A percentile compares a stretch with the other conserved stretches of the same genome.
These are phyloP conservation scores for Penicillium frequentans DNA, from an alignment of 2,329 filamentous ascomycete species.

Conservation along the genomic window DNA sequence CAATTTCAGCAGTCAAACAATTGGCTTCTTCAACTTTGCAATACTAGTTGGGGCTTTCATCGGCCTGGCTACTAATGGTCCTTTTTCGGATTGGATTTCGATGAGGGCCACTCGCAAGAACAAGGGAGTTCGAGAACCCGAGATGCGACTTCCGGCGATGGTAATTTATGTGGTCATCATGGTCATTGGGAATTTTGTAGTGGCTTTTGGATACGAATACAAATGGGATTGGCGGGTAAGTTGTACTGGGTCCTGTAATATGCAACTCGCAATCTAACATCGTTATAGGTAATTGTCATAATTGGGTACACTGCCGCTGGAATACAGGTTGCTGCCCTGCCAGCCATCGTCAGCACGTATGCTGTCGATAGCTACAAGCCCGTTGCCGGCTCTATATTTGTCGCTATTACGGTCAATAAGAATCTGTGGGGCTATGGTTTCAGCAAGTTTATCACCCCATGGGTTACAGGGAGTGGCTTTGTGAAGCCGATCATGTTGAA, in stretches of 20 bases:
- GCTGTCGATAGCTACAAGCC: conserved; percentile 66
- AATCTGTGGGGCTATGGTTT: conserved; percentile 65
- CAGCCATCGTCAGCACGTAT: conserved; percentile 59
- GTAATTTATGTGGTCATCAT: conserved; percentile 59
- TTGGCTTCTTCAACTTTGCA: conserved; percentile 60
- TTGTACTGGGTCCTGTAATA: background rate
- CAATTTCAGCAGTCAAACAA: conserved; percentile 50
- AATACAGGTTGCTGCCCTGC: conserved; percentile 61
- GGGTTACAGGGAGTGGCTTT: conserved; percentile 52
- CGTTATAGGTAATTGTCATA: conserved; percentile 49
- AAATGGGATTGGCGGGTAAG: conserved; percentile 55
- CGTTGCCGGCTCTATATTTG: conserved; percentile 60
- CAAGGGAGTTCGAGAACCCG: conserved; percentile 56
- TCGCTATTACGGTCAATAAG: conserved; percentile 64
- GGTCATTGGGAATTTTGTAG: conserved; percentile 59
- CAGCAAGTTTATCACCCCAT: conserved; percentile 55
- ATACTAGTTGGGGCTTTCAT: conserved; percentile 56
- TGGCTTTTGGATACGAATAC: conserved; percentile 54
- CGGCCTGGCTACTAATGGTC: conserved; percentile 56
- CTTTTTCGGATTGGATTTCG: conserved; percentile 58
- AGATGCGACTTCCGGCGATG: conserved; percentile 59
- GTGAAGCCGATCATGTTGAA: conserved; percentile 62
- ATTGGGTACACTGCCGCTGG: conserved; percentile 58
- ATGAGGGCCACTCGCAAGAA: conserved; percentile 55
- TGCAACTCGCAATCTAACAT: background rate